Conservation (phyloP, 352 stramenopile genomes). For the Lagenidium giganteum region DNA sequence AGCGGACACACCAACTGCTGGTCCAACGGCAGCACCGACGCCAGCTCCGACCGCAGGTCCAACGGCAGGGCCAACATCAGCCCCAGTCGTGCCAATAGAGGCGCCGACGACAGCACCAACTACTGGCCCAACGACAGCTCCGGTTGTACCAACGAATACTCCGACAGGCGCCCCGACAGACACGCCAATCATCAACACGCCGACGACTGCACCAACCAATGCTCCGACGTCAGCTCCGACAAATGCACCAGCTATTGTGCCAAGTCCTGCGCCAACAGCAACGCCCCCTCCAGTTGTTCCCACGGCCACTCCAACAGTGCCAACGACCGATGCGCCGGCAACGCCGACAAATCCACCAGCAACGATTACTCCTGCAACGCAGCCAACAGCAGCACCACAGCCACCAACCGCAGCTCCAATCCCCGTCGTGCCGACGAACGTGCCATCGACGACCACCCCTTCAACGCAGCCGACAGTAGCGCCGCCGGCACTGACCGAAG, state of each 20-base stretch:
- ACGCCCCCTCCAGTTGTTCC: not conserved
- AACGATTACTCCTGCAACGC: too few relatives aligned
- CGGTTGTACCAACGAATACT: not conserved
- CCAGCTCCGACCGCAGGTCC: not conserved
- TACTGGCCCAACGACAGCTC: not conserved
- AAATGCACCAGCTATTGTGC: not conserved
- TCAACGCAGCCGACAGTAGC: not conserved
- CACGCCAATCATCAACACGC: too few relatives aligned
- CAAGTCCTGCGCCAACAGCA: not conserved
- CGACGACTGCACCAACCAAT: not conserved
- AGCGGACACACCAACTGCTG: not conserved
- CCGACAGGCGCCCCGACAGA: not conserved
- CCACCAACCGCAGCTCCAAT: too few relatives aligned
- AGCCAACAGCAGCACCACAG: too few relatives aligned
- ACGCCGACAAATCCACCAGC: not conserved
- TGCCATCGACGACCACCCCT: slow-evolving; percentile 2
- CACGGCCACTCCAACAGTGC: slow-evolving; percentile 3
- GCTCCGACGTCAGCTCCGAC: not conserved
- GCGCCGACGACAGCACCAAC: not conserved
- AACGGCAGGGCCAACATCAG: not conserved
- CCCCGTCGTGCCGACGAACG: too few relatives aligned
- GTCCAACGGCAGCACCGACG: not conserved
- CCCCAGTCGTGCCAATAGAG: not conserved
- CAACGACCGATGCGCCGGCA: not conserved
- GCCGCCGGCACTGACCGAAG: not conserved